A percentile compares a stretch with the other conserved stretches of the same genome.
These are phyloP conservation scores for Dioscorea alata DNA, from an alignment of 106 monocot species.

Conservation along the genomic window DNA sequence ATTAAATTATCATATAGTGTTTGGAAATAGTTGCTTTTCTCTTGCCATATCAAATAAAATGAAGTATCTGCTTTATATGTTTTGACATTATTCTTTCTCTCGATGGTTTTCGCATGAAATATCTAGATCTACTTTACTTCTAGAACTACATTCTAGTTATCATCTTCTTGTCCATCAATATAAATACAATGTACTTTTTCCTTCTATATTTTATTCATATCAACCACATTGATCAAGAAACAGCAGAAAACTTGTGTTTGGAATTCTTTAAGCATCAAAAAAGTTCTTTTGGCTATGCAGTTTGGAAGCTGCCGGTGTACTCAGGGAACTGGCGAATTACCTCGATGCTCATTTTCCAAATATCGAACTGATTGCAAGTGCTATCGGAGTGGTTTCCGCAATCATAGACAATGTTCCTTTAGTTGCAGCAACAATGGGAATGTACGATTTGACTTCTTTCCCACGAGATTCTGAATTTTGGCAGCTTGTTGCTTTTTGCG, in stretches of 20 bases:
- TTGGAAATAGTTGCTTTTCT: no score
- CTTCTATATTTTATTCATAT: not conserved
- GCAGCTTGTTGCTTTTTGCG: constrained; percentile 97
- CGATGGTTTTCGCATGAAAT: no score
- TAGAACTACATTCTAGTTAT: no score
- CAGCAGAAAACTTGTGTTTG: not conserved
- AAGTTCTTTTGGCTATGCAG: constrained; percentile 20
- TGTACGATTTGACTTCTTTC: constrained; percentile 90
- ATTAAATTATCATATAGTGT: no score
- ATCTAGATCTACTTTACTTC: no score
- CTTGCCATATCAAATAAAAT: no score
- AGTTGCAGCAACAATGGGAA: constrained; percentile 99
- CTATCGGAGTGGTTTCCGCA: constrained; percentile 81
- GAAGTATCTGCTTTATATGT: no score
- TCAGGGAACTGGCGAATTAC: constrained; percentile 93
- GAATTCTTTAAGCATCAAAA: not conserved
- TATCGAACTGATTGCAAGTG: constrained; percentile 77
- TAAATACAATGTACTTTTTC: not conserved
- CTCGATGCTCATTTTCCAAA: constrained; percentile 84
- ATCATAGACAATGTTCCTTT: constrained; percentile 95
- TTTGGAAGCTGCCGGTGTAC: constrained; percentile 90
- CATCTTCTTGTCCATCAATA: no score
- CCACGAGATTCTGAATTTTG: constrained; percentile 95
- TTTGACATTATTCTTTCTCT: no score
- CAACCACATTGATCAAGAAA: not conserved